Evolutionary conservation across 805 yeast genomes (phyloP).

Genomic region (Saccharomyces jurei): DNA sequence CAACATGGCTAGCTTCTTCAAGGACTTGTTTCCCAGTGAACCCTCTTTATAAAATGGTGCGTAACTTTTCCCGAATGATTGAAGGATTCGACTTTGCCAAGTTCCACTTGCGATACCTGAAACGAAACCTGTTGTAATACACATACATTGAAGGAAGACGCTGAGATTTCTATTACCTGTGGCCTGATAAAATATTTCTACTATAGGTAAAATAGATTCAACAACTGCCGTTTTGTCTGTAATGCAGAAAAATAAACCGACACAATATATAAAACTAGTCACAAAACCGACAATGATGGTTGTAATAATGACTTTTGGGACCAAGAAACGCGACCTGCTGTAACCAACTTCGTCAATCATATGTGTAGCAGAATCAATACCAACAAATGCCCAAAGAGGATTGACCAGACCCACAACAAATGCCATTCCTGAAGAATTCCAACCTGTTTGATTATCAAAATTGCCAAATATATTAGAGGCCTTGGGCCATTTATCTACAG

Average conservation of each 20-base stretch:
- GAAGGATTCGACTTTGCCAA: slow-evolving; percentile 60
- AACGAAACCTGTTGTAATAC: slow-evolving; percentile 47
- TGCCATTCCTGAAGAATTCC: slow-evolving; percentile 51
- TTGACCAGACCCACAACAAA: slow-evolving; percentile 64
- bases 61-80: slow-evolving; percentile 63
- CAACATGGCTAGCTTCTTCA: slow-evolving; percentile 24
- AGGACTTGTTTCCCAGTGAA: neutral
- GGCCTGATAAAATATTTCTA: slow-evolving; percentile 57
- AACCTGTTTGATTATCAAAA: slow-evolving; percentile 51
- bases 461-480: slow-evolving; percentile 47
- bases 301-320: slow-evolving; percentile 54
- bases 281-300: slow-evolving; percentile 58
- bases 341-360: slow-evolving; percentile 50
- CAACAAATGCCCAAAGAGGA: slow-evolving; percentile 63
- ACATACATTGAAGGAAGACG: slow-evolving; percentile 39
- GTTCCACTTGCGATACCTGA: slow-evolving; percentile 56
- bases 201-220: slow-evolving; percentile 45
- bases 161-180: slow-evolving; percentile 47
- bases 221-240: slow-evolving; percentile 43
- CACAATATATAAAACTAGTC: slow-evolving; percentile 44
- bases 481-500: slow-evolving; percentile 32
- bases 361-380: slow-evolving; percentile 65
- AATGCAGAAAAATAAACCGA: slow-evolving; percentile 51
- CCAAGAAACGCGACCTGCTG: slow-evolving; percentile 31
- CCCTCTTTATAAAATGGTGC: slow-evolving; percentile 48